Evolutionary conservation across 192 early-diverging fungal species (phyloP).

Genomic region (Rhizoclosmatium sp.): DNA sequence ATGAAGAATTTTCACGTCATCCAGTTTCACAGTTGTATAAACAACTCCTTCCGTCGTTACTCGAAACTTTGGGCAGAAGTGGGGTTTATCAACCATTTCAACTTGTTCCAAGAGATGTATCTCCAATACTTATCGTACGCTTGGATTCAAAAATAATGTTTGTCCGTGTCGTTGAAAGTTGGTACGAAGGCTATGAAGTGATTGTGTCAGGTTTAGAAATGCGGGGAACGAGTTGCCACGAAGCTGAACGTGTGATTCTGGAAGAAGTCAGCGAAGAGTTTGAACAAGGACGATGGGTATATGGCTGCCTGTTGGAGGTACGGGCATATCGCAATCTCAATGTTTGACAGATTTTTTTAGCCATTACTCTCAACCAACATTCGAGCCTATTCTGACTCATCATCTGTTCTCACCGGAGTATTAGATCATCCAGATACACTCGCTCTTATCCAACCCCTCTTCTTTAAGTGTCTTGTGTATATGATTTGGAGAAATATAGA

Average conservation of each 20-base stretch:
- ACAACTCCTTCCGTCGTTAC: slow-evolving; percentile 44
- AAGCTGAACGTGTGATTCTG: slow-evolving; percentile 48
- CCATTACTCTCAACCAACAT: slow-evolving; percentile 32
- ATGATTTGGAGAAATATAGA: slow-evolving; percentile 34
- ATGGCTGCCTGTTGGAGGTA: slow-evolving; percentile 24
- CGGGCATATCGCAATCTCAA: background rate
- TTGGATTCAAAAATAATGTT: slow-evolving; percentile 48
- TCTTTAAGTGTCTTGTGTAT: slow-evolving; percentile 48
- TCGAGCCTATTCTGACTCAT: slow-evolving; percentile 44
- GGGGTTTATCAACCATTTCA: slow-evolving; percentile 17
- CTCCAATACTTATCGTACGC: slow-evolving; percentile 37
- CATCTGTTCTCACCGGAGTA: slow-evolving; percentile 46
- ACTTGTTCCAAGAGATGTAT: slow-evolving; percentile 14
- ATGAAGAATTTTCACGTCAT: slow-evolving; percentile 40
- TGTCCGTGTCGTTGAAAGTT: slow-evolving; percentile 44
- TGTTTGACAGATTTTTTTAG: slow-evolving; percentile 29
- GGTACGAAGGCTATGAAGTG: slow-evolving; percentile 45
- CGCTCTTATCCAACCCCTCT: slow-evolving; percentile 34
- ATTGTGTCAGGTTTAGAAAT: slow-evolving; percentile 47
- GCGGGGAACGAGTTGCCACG: slow-evolving; percentile 57
- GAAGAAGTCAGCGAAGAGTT: slow-evolving; percentile 44
- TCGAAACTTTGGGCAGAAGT: slow-evolving; percentile 26
- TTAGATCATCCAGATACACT: slow-evolving; percentile 42
- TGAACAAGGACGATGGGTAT: slow-evolving; percentile 25
- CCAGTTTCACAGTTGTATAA: slow-evolving; percentile 45